These are phyloP conservation scores for Graphilbum sp. DNA, from an alignment of 2,329 filamentous ascomycete species.

Conservation along the genomic window DNA sequence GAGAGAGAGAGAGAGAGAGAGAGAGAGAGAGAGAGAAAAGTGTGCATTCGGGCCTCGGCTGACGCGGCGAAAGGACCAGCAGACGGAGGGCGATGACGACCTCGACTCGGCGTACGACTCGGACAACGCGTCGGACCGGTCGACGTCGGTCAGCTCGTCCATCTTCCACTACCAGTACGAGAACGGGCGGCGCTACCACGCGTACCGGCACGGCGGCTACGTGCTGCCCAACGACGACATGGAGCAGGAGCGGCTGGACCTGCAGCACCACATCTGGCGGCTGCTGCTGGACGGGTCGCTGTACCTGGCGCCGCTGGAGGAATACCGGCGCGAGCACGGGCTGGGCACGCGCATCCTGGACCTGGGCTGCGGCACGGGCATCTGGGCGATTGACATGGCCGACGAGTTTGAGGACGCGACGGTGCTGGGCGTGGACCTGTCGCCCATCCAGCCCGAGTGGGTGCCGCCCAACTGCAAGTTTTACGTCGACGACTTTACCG, in stretches of 20 bases:
- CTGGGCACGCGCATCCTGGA: conserved; percentile 16
- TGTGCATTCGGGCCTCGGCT: too few species aligned
- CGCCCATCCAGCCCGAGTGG: conserved; percentile 25
- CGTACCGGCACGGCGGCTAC: too few species aligned
- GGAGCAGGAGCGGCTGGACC: neutral
- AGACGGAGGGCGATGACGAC: too few species aligned
- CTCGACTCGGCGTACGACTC: too few species aligned
- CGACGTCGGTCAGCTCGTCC: too few species aligned
- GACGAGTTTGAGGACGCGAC: conserved; percentile 14
- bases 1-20: too few species aligned
- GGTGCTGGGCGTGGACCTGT: conserved; percentile 30
- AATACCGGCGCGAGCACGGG: conserved; percentile 16
- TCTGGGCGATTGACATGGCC: conserved; percentile 39
- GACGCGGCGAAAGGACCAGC: too few species aligned
- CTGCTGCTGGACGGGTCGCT: conserved; percentile 20
- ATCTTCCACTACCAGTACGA: too few species aligned
- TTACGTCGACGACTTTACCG: conserved; percentile 36
- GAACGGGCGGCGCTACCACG: too few species aligned
- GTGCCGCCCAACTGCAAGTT: conserved; percentile 30
- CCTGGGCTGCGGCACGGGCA: conserved; percentile 34
- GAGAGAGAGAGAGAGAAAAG: too few species aligned
- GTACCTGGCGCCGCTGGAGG: conserved; percentile 24
- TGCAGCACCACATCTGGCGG: neutral
- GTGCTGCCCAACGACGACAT: neutral
- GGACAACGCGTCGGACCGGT: too few species aligned